Base-by-base conservation (phyloP, 2,329 filamentous ascomycete species). In the Dichotomopilus funicola region DNA sequence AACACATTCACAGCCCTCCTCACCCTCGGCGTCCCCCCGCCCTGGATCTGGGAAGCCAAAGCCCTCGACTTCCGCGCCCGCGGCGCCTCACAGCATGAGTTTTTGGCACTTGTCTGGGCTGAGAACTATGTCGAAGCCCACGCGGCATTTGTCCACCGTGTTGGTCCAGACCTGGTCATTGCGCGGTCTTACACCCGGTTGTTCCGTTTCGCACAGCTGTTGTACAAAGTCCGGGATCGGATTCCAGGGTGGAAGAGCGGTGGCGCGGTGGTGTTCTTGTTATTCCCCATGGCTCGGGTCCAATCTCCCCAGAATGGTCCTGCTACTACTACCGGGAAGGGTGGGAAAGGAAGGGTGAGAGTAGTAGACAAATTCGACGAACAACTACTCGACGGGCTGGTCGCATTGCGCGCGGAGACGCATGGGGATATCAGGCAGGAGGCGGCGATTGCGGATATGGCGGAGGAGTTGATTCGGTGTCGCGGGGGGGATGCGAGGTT, bases 21-120 rank as follows among this genome's bases (percentile, higher is more conserved):
- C 45, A 82, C 81, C 36, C 81, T 91, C 52, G 80, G 82, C 60
- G 81, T 97, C 43, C 90, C 92, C 0, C 71, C 78, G 1, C 70
- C 79, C 3, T 95, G 92, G 91, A 78, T 97, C 50, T 95, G 89
- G 83, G 83, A 89, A 57, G 89, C 94, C 13, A 89, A 91, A 67
- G 91, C 91, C 10, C 77, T 92, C 11, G 87, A 87, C 70, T 91
- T 90, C 71, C 87, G 88, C 59, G 85, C 85, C 56, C 82, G 85
- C 47, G 82, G 84, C 60, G 83, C 91, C 67, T 78, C 87, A 9
- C 79, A 78, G 46, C 76, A 77, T 5, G 89, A 96, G 70, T 88
- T 92, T 8, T 79, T 86, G 53, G 94, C 86, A 65, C 83, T 99
- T 10, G 79, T 97, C 57, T 83, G 84, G 49, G 92, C 91, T 2